phyloP scores from a whole-genome alignment of 805 yeast genomes.

The Candida maltosa region DNA sequence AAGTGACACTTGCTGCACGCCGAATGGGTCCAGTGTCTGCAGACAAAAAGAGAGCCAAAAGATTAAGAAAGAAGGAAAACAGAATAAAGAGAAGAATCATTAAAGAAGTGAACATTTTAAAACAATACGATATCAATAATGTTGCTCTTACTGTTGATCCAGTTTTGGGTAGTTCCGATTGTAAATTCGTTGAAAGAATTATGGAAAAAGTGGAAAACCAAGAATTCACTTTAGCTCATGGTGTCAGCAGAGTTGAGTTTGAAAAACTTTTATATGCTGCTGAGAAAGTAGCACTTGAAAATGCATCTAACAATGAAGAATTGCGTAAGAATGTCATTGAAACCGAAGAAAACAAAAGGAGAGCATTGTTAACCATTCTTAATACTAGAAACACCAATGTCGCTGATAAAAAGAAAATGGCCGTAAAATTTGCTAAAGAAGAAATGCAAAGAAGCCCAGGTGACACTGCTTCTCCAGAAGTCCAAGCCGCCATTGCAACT shows the following conservation, averaged over 20 bases:
- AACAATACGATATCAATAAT: slow-evolving; percentile 32
- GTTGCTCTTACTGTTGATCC: slow-evolving; percentile 61
- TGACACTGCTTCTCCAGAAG: slow-evolving; percentile 94
- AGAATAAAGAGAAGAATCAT: slow-evolving; percentile 39
- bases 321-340: slow-evolving; percentile 24
- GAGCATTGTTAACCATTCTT: slow-evolving; percentile 67
- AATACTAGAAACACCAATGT: slow-evolving; percentile 68
- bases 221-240: slow-evolving; percentile 51
- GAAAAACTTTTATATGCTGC: slow-evolving; percentile 79
- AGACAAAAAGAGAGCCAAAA: slow-evolving; percentile 27
- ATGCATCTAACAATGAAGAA: slow-evolving; percentile 26
- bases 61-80: slow-evolving; percentile 35
- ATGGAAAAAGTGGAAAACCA: slow-evolving; percentile 66
- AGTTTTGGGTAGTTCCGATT: slow-evolving; percentile 68
- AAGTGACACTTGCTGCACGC: neutral
- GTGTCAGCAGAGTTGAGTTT: slow-evolving; percentile 59
- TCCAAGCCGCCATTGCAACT: slow-evolving; percentile 89
- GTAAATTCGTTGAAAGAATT: slow-evolving; percentile 67
- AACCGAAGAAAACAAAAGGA: slow-evolving; percentile 55
- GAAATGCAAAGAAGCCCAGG: slow-evolving; percentile 85
- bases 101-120: slow-evolving; percentile 38
- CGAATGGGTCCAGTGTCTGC: slow-evolving; percentile 34
- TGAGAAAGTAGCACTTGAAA: slow-evolving; percentile 53
- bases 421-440: slow-evolving; percentile 60
- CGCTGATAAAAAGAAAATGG: slow-evolving; percentile 54